Evolutionary conservation across 805 yeast genomes (phyloP), one percentile per base, ranked within the genome.

Genomic region (Candida taoyuanica): DNA sequence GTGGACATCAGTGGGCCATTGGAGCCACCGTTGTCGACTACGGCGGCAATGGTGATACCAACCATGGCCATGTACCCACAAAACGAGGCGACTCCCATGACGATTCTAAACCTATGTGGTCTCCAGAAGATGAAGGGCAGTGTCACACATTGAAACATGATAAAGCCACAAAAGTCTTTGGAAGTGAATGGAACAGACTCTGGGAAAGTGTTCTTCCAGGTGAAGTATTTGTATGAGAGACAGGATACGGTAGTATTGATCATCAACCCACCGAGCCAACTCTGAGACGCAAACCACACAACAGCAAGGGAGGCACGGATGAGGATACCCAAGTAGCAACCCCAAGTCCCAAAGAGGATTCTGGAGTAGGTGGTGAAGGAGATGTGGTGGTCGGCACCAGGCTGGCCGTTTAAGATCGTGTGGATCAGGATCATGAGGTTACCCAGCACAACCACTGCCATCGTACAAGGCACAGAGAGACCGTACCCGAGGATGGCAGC

Each of bases 331-430:
- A 69, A 42, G 11, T 56, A 53, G 3, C 68, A 62, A 7, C 76
- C 76, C 37, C 53, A 59, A 20, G 71, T 64, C 24, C 76, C 77
- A 52, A 70, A 72, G 6, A 67, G 62, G 28, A 70, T 59, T 49
- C 77, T 54, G 46, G 68, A 72, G 9, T 68, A 59, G 13, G 70
- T 42, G 1, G 77, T 68, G 46, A 60, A 71, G 14, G 75, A 75
- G 31, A 70, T 65, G 52, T 71, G 76, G 59, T 69, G 74, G 33
- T 70, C 67, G 21, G 58, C 53, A 36, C 80, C 79, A 0, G 71
- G 74, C 37, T 61, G 65, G 14, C 74, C 68, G 48, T 71, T 72
- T 7, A 71, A 63, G 29, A 69, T 49, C 11, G 78, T 70, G 41
- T 67, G 63, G 5, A 63, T 15, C 31, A 68, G 58, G 17, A 74